Conservation (phyloP, 176 grass and related monocot species). For the Calamus simplicifolius region DNA sequence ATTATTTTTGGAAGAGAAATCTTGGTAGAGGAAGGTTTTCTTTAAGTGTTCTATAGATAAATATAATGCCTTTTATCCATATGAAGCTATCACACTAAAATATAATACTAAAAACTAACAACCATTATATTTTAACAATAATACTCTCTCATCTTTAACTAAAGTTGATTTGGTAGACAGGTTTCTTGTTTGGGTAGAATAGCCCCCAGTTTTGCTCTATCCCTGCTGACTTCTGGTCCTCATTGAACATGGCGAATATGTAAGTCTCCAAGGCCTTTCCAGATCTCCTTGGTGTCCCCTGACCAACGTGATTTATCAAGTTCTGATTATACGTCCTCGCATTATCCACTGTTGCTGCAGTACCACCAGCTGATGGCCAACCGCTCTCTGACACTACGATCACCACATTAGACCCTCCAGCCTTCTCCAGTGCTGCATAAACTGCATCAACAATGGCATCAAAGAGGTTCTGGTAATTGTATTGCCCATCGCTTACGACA, state of each 20-base stretch:
- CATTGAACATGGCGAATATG: constrained; percentile 83
- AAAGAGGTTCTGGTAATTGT: constrained; percentile 51
- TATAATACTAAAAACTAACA: too few relatives aligned
- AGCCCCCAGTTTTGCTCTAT: constrained; percentile 55
- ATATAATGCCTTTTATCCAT: too few relatives aligned
- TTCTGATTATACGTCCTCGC: constrained; percentile 61
- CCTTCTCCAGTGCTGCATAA: constrained; percentile 40
- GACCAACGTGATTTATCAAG: constrained; percentile 40
- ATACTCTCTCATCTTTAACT: background rate
- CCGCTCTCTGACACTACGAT: constrained; percentile 64
- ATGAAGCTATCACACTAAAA: too few relatives aligned
- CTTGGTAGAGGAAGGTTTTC: too few relatives aligned
- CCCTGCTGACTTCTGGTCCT: constrained; percentile 27
- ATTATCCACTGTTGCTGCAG: constrained; percentile 25
- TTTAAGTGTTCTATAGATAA: too few relatives aligned
- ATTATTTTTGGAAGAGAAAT: too few relatives aligned
- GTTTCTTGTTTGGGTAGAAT: constrained; percentile 34
- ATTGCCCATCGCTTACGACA: constrained; percentile 25
- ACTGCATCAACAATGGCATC: constrained; percentile 50
- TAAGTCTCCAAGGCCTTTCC: constrained; percentile 30
- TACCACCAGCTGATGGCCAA: constrained; percentile 58
- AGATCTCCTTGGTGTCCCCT: constrained; percentile 48
- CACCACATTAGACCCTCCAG: background rate
- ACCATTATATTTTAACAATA: too few relatives aligned
- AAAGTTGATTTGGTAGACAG: constrained; percentile 40